Evolutionary conservation across 129 eudicot species (phyloP).

Genomic region (Flaveria ramosissima): DNA sequence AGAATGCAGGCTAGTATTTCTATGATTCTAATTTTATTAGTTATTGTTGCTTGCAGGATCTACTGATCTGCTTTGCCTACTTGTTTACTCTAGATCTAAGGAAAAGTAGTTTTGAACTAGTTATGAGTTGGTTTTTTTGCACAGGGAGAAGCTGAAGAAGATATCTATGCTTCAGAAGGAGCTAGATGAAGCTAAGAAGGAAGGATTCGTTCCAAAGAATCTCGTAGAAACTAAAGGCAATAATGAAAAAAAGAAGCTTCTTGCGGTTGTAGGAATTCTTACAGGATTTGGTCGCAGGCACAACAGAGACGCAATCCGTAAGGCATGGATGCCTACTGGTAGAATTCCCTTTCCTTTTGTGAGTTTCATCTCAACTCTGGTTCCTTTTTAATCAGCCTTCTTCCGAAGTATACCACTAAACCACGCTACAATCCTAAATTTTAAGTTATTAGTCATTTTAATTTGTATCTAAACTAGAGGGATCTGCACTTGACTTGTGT

Average conservation of each 20-base stretch:
- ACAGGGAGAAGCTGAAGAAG: constrained; percentile 71
- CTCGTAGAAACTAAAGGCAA: constrained; percentile 38
- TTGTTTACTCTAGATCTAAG: not conserved
- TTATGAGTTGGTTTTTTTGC: constrained; percentile 2
- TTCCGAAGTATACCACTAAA: not conserved
- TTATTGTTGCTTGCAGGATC: not conserved
- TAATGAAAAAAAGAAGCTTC: constrained; percentile 59
- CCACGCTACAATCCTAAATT: not conserved
- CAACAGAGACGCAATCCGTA: constrained; percentile 82
- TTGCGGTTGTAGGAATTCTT: constrained; percentile 72
- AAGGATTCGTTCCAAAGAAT: constrained; percentile 61
- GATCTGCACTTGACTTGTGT: constrained; percentile 5
- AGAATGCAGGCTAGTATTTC: constrained; percentile 61
- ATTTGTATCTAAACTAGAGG: not conserved
- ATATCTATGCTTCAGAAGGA: constrained; percentile 68
- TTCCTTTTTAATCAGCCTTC: constrained; percentile 9
- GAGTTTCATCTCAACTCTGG: constrained; percentile 35
- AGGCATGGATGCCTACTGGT: constrained; percentile 96
- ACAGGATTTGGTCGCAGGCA: constrained; percentile 78
- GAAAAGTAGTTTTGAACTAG: constrained; percentile 14
- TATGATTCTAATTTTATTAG: constrained; percentile 1
- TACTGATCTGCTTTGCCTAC: not conserved
- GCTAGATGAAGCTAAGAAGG: constrained; percentile 62
- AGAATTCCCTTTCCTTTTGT: constrained; percentile 42
- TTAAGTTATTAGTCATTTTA: not conserved